Percentiles rank a stretch among this genome's conserved stretches.
Evolutionary conservation across 805 yeast species (phyloP).

Genomic region (Clavispora phyllophila): DNA sequence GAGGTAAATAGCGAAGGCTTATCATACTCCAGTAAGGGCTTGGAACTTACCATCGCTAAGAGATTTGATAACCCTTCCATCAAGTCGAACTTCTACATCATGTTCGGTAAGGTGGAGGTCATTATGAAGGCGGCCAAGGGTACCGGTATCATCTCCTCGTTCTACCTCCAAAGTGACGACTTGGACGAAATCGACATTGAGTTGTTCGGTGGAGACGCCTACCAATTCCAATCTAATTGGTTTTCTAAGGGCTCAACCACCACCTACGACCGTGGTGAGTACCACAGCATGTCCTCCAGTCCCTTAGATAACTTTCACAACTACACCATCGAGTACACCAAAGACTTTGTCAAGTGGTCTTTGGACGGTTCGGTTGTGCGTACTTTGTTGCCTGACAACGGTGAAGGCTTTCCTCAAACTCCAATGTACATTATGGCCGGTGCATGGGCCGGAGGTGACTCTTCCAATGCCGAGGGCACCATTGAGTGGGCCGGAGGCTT

Average conservation of each 20-base stretch:
- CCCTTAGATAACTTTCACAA: slow-evolving; percentile 64
- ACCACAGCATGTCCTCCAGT: slow-evolving; percentile 47
- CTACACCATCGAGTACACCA: slow-evolving; percentile 82
- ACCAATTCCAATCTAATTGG: slow-evolving; percentile 71
- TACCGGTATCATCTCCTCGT: slow-evolving; percentile 72
- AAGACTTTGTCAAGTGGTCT: slow-evolving; percentile 60
- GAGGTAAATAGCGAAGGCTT: slow-evolving; percentile 35
- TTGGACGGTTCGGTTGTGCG: slow-evolving; percentile 69
- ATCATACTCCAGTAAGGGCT: slow-evolving; percentile 50
- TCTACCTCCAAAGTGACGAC: slow-evolving; percentile 77
- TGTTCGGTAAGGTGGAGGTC: slow-evolving; percentile 84
- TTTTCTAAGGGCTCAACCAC: slow-evolving; percentile 77
- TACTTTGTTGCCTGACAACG: slow-evolving; percentile 45
- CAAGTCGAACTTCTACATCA: slow-evolving; percentile 72
- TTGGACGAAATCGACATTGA: slow-evolving; percentile 87
- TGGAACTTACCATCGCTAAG: slow-evolving; percentile 51
- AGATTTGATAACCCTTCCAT: slow-evolving; percentile 76
- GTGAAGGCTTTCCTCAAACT: slow-evolving; percentile 83
- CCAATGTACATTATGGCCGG: slow-evolving; percentile 57
- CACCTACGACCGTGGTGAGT: slow-evolving; percentile 76
- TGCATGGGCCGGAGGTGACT: slow-evolving; percentile 49
- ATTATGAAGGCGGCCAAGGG: slow-evolving; percentile 71
- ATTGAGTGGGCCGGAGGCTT: slow-evolving; percentile 24
- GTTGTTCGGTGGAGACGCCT: slow-evolving; percentile 76
- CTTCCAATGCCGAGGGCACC: slow-evolving; percentile 21